phyloP scores from a whole-genome alignment of 2,329 filamentous ascomycete genomes.

The Fusarium xyrophilum region DNA sequence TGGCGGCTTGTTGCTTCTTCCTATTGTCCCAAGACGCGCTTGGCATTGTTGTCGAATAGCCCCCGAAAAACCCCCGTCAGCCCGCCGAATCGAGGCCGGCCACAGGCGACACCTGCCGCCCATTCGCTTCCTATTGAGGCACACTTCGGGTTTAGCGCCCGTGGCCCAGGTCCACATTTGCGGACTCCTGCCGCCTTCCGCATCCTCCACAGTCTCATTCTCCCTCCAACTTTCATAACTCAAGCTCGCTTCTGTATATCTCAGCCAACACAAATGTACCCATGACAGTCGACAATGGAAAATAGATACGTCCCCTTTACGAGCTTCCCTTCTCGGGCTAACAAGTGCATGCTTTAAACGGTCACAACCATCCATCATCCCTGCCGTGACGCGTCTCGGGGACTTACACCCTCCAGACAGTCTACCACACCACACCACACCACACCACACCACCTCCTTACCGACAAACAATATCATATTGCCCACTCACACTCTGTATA shows the following conservation, averaged over 20 bases:
- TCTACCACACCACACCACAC: background rate
- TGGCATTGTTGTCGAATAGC: slow-evolving; percentile 45
- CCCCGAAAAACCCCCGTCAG: slow-evolving; percentile 5
- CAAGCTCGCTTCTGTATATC: background rate
- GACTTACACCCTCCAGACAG: background rate
- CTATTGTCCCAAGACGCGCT: slow-evolving; percentile 43
- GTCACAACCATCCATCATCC: slow-evolving; percentile 6
- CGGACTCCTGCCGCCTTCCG: slow-evolving; percentile 15
- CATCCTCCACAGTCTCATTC: slow-evolving; percentile 18
- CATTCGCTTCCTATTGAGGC: slow-evolving; percentile 43
- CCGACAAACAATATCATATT: slow-evolving; percentile 9
- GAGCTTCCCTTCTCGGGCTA: background rate
- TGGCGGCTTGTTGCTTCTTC: slow-evolving; percentile 37
- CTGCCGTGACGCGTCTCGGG: background rate
- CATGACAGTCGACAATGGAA: slow-evolving; percentile 14
- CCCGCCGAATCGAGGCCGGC: slow-evolving; percentile 21
- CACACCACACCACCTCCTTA: slow-evolving; percentile 9
- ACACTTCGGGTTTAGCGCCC: slow-evolving; percentile 42
- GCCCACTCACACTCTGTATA: background rate
- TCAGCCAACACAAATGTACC: slow-evolving; percentile 16
- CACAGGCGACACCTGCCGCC: slow-evolving; percentile 29
- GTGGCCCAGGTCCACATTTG: slow-evolving; percentile 31
- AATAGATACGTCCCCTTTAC: background rate
- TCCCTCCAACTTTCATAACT: background rate
- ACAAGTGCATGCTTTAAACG: slow-evolving; percentile 8